phyloP scores from a whole-genome alignment of 139 green algal species.

The Chlamydomonas incerta region DNA sequence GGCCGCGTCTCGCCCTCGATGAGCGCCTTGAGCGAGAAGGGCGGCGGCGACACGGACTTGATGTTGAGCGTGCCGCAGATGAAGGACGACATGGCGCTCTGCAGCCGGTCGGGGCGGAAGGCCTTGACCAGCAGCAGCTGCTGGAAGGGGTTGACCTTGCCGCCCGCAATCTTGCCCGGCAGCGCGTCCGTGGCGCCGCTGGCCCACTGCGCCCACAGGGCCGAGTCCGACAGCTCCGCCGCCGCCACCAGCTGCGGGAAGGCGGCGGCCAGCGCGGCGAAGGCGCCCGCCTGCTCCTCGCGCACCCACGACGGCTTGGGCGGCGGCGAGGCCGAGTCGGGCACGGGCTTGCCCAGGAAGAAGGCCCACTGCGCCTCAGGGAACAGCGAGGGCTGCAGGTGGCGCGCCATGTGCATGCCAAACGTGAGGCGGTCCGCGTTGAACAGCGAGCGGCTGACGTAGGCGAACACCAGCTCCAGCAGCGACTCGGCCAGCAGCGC shows the following conservation, averaged over 20 bases:
- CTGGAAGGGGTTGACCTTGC: constrained; percentile 60
- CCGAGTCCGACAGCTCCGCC: constrained; percentile 58
- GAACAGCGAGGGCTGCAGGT: constrained; percentile 60
- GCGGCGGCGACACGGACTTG: constrained; percentile 57
- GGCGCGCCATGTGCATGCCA: constrained; percentile 75
- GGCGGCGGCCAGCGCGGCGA: constrained; percentile 53
- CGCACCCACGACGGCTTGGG: constrained; percentile 67
- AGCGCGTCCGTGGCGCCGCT: constrained; percentile 24
- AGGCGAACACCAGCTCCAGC: constrained; percentile 69
- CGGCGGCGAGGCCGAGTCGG: constrained; percentile 29
- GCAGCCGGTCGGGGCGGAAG: constrained; percentile 70
- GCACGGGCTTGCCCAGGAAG: constrained; percentile 64
- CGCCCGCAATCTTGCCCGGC: constrained; percentile 28
- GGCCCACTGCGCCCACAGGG: constrained; percentile 70
- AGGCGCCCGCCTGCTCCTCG: constrained; percentile 45
- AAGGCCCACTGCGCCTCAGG: constrained; percentile 66
- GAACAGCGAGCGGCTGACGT: constrained; percentile 78
- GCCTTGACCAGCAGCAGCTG: constrained; percentile 73
- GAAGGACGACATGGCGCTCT: constrained; percentile 65
- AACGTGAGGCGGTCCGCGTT: constrained; percentile 83
- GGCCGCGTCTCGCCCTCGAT: constrained; percentile 39
- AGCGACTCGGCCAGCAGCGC: constrained; percentile 65
- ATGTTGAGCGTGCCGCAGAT: constrained; percentile 64
- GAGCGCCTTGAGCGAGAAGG: constrained; percentile 59
- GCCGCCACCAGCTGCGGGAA: constrained; percentile 61